phyloP scores from a whole-genome alignment of 768 basidiomycete species.

The Imleria badia region DNA sequence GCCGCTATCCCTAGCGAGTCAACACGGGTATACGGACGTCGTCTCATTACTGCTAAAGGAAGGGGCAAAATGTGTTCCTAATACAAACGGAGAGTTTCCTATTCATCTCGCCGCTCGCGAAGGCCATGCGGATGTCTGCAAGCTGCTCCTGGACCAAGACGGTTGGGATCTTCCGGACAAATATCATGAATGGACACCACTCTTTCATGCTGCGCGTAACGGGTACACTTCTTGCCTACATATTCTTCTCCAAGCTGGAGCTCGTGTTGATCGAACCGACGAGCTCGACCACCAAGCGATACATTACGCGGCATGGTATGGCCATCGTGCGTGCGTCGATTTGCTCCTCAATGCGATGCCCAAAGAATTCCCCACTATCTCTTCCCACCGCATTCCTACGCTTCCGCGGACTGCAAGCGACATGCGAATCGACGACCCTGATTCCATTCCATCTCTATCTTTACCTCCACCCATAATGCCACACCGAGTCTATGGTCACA shows the following conservation, averaged over 20 bases:
- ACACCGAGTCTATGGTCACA: constrained; percentile 96
- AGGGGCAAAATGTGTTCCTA: constrained; percentile 77
- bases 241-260: constrained; percentile 78
- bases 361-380: constrained; percentile 13
- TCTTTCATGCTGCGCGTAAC: constrained; percentile 92
- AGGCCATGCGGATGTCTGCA: constrained; percentile 86
- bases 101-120: constrained; percentile 94
- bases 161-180: constrained; percentile 91
- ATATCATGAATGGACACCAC: constrained; percentile 97
- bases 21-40: constrained; percentile 84
- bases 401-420: constrained; percentile 30
- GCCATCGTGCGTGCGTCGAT: constrained; percentile 68
- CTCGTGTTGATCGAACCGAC: constrained; percentile 72
- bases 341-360: constrained; percentile 49
- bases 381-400: constrained; percentile 18
- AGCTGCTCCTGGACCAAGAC: constrained; percentile 65
- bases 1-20: constrained; percentile 88
- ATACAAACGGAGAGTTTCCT: constrained; percentile 95
- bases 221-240: constrained; percentile 73
- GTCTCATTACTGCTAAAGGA: constrained; percentile 73
- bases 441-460: constrained; percentile 91
- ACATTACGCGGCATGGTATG: constrained; percentile 97
- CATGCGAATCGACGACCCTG: constrained; percentile 65
- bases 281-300: constrained; percentile 83
- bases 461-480: constrained; percentile 98